Evolutionary conservation across 331 rosid species (phyloP).

Genomic region (Phaseolus coccineus): DNA sequence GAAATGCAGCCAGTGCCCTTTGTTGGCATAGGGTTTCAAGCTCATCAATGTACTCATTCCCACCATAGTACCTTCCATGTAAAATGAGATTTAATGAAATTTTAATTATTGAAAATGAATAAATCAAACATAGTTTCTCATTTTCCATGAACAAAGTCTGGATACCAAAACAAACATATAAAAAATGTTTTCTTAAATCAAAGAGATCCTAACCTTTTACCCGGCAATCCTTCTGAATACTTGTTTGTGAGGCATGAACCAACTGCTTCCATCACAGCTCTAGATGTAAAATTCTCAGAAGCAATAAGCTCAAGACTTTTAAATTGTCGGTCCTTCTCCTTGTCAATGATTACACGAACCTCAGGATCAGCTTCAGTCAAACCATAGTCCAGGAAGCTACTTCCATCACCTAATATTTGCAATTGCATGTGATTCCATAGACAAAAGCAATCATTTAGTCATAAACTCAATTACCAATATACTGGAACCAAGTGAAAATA

Average conservation of each 20-base stretch:
- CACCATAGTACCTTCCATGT: constrained; percentile 86
- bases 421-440: constrained; percentile 20
- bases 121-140: neutral
- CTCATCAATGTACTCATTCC: constrained; percentile 92
- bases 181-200: neutral
- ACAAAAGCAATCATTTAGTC: neutral
- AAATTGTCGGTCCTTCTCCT: constrained; percentile 86
- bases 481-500: neutral
- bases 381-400: constrained; percentile 67
- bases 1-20: constrained; percentile 90
- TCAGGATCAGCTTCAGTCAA: constrained; percentile 91
- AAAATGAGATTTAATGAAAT: neutral
- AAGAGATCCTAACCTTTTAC: constrained; percentile 70
- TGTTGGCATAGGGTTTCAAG: constrained; percentile 90
- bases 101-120: neutral
- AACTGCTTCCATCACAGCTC: constrained; percentile 98
- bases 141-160: neutral
- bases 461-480: neutral
- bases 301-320: constrained; percentile 98
- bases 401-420: constrained; percentile 55
- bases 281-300: constrained; percentile 90
- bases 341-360: constrained; percentile 66
- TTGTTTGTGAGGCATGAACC: constrained; percentile 97
- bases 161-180: neutral
- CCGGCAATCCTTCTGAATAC: constrained; percentile 95